phyloP scores from a whole-genome alignment of 495 filamentous ascomycete species.

The Aspergillus saccharolyticus region DNA sequence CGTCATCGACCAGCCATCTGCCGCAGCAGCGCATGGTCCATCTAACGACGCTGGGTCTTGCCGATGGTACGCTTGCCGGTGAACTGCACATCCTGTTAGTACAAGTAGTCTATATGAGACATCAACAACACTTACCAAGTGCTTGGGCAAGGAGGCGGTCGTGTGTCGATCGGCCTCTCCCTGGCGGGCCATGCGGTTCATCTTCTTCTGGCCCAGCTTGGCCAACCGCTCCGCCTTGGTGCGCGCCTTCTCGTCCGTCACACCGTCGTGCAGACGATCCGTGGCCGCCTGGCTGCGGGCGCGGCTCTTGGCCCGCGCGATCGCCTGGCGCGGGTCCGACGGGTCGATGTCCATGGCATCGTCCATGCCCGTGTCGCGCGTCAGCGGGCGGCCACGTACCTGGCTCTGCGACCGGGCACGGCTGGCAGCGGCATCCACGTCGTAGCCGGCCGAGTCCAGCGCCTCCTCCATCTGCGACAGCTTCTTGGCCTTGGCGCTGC shows the following conservation, averaged over 20 bases:
- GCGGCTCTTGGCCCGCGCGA: constrained; percentile 70
- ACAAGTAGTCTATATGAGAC: constrained; percentile 1
- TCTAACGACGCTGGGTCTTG: constrained; percentile 55
- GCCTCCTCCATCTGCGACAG: constrained; percentile 79
- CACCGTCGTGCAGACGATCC: constrained; percentile 80
- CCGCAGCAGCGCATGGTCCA: not conserved
- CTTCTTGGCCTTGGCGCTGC: constrained; percentile 65
- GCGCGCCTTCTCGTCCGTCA: constrained; percentile 44
- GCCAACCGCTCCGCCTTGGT: constrained; percentile 75
- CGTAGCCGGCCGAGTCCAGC: constrained; percentile 78
- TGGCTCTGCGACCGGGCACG: constrained; percentile 64
- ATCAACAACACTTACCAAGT: constrained; percentile 63
- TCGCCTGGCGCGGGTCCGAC: constrained; percentile 49
- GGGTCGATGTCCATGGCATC: constrained; percentile 83
- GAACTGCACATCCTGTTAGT: constrained; percentile 33
- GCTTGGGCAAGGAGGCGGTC: constrained; percentile 75
- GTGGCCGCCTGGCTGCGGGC: constrained; percentile 68
- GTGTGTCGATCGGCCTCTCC: constrained; percentile 96
- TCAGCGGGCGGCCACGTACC: constrained; percentile 55
- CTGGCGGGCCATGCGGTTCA: constrained; percentile 94
- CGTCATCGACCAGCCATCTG: constrained; percentile 19
- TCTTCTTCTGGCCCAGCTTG: constrained; percentile 93
- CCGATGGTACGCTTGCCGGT: constrained; percentile 55
- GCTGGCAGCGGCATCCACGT: constrained; percentile 65
- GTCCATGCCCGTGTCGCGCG: constrained; percentile 53